Evolutionary conservation across 441 rosid species (phyloP).

Genomic region (Jatropha podagrica): DNA sequence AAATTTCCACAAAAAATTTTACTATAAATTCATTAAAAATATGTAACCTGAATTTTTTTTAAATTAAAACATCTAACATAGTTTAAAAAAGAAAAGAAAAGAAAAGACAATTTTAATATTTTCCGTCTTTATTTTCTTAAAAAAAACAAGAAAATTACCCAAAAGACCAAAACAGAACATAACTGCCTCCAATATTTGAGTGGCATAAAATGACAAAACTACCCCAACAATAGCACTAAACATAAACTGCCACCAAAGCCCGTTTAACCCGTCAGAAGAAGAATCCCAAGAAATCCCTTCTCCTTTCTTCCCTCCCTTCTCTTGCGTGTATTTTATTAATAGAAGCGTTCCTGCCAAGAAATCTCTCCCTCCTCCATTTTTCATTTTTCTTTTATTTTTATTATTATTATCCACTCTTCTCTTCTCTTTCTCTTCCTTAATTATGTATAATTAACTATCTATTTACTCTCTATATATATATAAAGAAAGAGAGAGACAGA

Average conservation of each 20-base stretch:
- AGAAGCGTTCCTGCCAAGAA: conserved; percentile 47
- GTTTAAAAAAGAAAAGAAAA: not conserved
- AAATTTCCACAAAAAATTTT: too few species aligned
- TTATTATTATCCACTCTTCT: not conserved
- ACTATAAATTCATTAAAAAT: too few species aligned
- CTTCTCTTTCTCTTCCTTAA: not conserved
- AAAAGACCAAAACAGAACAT: not conserved
- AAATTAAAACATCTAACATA: not conserved
- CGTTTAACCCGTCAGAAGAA: conserved; percentile 11
- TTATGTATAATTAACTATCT: too few species aligned
- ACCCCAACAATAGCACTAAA: not conserved
- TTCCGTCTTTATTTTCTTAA: not conserved
- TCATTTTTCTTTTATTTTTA: not conserved
- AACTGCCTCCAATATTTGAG: conserved; percentile 1
- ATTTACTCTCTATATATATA: not conserved
- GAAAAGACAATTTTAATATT: too few species aligned
- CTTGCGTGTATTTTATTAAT: conserved; percentile 6
- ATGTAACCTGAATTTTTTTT: too few species aligned
- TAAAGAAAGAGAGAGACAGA: not conserved
- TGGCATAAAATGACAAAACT: not conserved
- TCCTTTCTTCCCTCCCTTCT: not conserved
- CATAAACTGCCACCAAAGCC: not conserved
- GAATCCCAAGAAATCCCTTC: conserved; percentile 14
- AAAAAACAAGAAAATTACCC: not conserved
- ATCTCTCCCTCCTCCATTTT: conserved; percentile 16